A percentile compares a stretch with the other conserved stretches of the same genome.
phyloP scores from a whole-genome alignment of 2,329 filamentous ascomycete species.

The Xylaria digitata region DNA sequence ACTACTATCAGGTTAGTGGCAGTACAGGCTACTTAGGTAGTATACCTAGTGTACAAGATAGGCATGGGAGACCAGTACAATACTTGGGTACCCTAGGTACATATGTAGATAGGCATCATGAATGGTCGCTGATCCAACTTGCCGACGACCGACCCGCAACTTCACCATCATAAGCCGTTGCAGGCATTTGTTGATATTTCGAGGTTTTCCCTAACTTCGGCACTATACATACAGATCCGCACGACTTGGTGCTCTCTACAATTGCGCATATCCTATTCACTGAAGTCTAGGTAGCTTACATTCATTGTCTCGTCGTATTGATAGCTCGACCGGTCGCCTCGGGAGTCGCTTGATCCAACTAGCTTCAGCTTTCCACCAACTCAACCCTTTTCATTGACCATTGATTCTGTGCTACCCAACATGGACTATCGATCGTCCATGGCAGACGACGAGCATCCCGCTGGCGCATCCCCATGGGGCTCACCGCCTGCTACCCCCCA shows the following conservation, averaged over 20 bases:
- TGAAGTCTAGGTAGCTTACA: background rate
- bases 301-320: background rate
- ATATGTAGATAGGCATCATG: too few species aligned
- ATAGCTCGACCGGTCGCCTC: conserved; percentile 4
- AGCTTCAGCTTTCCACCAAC: conserved; percentile 26
- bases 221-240: conserved; percentile 1
- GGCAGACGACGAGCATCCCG: conserved; percentile 64
- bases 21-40: too few species aligned
- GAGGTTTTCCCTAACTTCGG: background rate
- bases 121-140: conserved; percentile 3
- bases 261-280: background rate
- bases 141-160: conserved; percentile 27
- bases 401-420: conserved; percentile 36
- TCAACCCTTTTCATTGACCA: conserved; percentile 26
- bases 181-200: conserved; percentile 2
- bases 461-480: conserved; percentile 67
- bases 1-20: background rate
- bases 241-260: background rate
- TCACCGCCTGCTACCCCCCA: conserved; percentile 63
- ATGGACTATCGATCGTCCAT: conserved; percentile 72
- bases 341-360: conserved; percentile 8
- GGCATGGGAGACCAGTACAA: background rate
- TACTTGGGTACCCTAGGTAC: background rate
- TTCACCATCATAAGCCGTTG: conserved; percentile 23
- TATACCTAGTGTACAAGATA: too few species aligned